Evolutionary conservation across 176 grass and related monocot genomes (phyloP).

Genomic region (Areca catechu): DNA sequence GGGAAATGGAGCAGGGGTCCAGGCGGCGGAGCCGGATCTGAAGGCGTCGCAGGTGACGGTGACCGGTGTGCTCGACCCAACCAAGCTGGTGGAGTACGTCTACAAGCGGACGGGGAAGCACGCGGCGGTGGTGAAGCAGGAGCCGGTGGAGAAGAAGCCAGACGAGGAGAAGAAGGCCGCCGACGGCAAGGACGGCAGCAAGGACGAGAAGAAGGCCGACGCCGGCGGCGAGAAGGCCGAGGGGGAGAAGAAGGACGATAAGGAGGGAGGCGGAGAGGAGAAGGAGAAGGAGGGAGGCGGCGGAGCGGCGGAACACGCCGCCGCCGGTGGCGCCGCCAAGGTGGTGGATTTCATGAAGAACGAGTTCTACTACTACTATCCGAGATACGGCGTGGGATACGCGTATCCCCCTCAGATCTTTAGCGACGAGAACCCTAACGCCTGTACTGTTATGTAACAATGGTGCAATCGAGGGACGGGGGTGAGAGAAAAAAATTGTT

Average conservation of each 20-base stretch:
- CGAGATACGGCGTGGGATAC: constrained; percentile 36
- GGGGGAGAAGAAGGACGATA: too few relatives aligned
- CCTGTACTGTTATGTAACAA: constrained; percentile 62
- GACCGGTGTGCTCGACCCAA: constrained; percentile 52
- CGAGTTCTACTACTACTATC: constrained; percentile 43
- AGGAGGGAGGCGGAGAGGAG: constrained; percentile 14
- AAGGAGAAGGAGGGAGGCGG: constrained; percentile 24
- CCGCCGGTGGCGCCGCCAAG: constrained; percentile 14
- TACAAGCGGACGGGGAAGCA: constrained; percentile 58
- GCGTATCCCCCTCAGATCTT: constrained; percentile 59
- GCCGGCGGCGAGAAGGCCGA: not conserved
- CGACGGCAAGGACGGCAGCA: constrained; percentile 6
- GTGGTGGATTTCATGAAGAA: constrained; percentile 15
- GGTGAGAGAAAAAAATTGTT: not conserved
- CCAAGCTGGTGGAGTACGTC: constrained; percentile 52
- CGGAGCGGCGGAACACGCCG: not conserved
- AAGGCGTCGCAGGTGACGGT: constrained; percentile 60
- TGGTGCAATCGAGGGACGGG: constrained; percentile 1
- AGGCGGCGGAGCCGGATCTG: constrained; percentile 54
- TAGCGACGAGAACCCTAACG: constrained; percentile 86
- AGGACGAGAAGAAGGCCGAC: constrained; percentile 33
- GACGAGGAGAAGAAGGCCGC: too few relatives aligned
- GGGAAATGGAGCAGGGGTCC: constrained; percentile 35
- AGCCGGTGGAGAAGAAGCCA: constrained; percentile 14
- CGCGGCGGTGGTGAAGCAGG: constrained; percentile 44